phyloP scores from a whole-genome alignment of 352 stramenopile genomes.

The Elongisporangium prolatum region DNA sequence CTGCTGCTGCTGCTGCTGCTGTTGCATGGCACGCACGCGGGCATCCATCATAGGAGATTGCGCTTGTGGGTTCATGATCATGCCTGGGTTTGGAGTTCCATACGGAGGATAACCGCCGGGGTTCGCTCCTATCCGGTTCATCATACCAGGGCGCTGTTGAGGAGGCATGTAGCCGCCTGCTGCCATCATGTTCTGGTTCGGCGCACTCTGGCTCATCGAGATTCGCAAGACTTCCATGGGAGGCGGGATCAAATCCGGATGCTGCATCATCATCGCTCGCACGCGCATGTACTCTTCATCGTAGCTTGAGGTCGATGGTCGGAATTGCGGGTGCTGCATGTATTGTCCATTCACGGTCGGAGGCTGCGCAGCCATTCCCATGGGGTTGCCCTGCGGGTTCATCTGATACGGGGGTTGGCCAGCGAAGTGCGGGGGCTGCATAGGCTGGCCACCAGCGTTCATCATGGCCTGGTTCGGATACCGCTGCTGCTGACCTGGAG shows the following conservation, averaged over 20 bases:
- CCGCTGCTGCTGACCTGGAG: constrained; percentile 33
- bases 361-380: constrained; percentile 21
- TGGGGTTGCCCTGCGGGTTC: constrained; percentile 31
- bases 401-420: constrained; percentile 53
- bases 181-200: constrained; percentile 47
- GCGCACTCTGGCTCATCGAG: constrained; percentile 66
- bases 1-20: constrained; percentile 16
- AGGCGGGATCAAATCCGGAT: constrained; percentile 80
- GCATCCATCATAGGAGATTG: constrained; percentile 33
- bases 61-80: constrained; percentile 57
- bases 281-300: constrained; percentile 85
- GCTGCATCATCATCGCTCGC: constrained; percentile 88
- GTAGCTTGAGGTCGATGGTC: constrained; percentile 61
- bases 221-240: constrained; percentile 86
- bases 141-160: constrained; percentile 40
- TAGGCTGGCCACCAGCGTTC: constrained; percentile 26
- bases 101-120: constrained; percentile 57
- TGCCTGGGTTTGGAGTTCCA: constrained; percentile 46
- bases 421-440: constrained; percentile 29
- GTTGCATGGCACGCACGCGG: constrained; percentile 36
- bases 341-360: constrained; percentile 44
- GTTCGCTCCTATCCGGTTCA: constrained; percentile 34
- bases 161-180: constrained; percentile 63
- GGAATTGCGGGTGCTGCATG: constrained; percentile 59
- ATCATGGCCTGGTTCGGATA: constrained; percentile 78